Conservation (phyloP, 139 green algal genomes). For the Chlamydomonas sphaeroides region DNA sequence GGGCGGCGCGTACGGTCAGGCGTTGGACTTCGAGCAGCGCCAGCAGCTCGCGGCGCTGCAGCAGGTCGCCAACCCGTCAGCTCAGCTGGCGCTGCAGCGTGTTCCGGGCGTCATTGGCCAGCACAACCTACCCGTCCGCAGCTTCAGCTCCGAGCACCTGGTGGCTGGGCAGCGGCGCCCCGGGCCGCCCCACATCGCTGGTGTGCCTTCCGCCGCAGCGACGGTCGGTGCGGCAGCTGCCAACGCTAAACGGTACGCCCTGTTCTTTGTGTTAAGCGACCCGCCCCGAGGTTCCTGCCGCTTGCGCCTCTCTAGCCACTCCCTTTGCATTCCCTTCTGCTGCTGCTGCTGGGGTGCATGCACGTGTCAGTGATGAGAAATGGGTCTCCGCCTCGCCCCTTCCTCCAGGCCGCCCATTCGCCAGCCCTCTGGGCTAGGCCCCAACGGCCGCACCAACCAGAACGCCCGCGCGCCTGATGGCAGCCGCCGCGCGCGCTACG, state of each 20-base stretch:
- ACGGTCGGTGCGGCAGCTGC: no score
- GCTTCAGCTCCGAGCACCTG: slow-evolving; percentile 40
- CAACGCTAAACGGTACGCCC: no score
- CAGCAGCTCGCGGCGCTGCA: not conserved
- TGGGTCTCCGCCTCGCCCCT: no score
- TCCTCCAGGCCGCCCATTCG: slow-evolving; percentile 16
- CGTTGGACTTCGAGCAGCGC: slow-evolving; percentile 14
- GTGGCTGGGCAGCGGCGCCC: not conserved
- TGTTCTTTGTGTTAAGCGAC: no score
- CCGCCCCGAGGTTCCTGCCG: no score
- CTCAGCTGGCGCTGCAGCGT: not conserved
- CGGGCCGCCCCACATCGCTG: not conserved
- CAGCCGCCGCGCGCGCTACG: slow-evolving; percentile 27
- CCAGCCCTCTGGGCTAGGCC: slow-evolving; percentile 27
- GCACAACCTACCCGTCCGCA: slow-evolving; percentile 33
- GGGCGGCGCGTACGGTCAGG: not conserved
- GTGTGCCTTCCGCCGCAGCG: no score
- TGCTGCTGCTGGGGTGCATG: no score
- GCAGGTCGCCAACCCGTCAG: not conserved
- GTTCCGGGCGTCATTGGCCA: slow-evolving; percentile 5
- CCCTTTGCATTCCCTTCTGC: no score
- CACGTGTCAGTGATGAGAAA: no score
- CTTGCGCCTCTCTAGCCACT: no score
- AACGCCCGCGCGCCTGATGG: not conserved
- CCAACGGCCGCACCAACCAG: slow-evolving; percentile 1